phyloP scores from a whole-genome alignment of 1,284 basidiomycete species.

The Heterobasidion irregulare region DNA sequence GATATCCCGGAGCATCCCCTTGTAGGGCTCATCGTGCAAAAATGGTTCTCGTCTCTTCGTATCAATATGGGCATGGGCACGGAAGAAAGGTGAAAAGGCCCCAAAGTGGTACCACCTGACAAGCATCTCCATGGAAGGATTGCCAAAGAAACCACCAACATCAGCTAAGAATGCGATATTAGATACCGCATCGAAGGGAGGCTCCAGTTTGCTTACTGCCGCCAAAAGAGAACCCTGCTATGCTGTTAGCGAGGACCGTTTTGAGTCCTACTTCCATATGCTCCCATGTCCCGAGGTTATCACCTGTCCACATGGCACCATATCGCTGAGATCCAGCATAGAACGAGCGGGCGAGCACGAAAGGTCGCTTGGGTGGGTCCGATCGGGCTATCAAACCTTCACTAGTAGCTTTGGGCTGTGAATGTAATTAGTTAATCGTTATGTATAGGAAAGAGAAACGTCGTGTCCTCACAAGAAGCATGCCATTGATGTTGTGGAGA shows the following conservation, averaged over 20 bases:
- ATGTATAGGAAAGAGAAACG: conserved; percentile 6
- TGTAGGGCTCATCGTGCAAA: conserved; percentile 85
- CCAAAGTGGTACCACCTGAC: conserved; percentile 97
- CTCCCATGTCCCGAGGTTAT: conserved; percentile 97
- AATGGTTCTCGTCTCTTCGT: conserved; percentile 97
- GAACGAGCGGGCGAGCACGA: conserved; percentile 93
- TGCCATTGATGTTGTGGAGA: conserved; percentile 89
- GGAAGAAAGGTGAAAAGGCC: conserved; percentile 94
- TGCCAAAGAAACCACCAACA: conserved; percentile 98
- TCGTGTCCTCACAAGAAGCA: conserved; percentile 59
- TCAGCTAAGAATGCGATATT: conserved; percentile 57
- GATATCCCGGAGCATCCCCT: conserved; percentile 72
- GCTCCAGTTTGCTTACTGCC: conserved; percentile 56
- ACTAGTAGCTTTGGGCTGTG: conserved; percentile 81
- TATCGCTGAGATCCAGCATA: conserved; percentile 94
- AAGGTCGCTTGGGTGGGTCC: conserved; percentile 72
- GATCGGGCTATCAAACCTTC: conserved; percentile 77
- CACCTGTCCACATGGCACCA: conserved; percentile 98
- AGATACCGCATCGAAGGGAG: conserved; percentile 1
- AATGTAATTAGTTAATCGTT: not conserved
- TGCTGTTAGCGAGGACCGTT: conserved; percentile 87
- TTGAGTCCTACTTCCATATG: conserved; percentile 92
- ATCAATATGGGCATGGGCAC: conserved; percentile 97
- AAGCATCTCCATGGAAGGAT: conserved; percentile 90
- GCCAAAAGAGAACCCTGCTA: conserved; percentile 91